Evolutionary conservation across 2,329 filamentous ascomycete species (phyloP), one percentile per base, ranked within the genome.

Genomic region (Sclerotinia trifoliorum): DNA sequence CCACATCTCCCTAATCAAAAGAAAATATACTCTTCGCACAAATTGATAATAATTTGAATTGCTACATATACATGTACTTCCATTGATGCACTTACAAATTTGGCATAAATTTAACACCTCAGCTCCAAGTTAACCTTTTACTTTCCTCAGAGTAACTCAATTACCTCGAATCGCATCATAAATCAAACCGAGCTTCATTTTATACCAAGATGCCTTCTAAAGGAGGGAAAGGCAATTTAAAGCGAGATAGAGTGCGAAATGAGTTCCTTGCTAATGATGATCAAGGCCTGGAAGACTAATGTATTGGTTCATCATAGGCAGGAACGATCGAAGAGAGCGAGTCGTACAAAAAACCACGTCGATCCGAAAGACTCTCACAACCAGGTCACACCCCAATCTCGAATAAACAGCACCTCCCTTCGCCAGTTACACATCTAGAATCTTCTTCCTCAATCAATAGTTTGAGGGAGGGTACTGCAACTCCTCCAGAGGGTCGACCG

Each of bases 341-440:
- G 52, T 65, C 67, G n/a, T 69, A 85, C 71, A 97, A 97, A 85
- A 96, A 96, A 79, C 88, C 90, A 69, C 90, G 94, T 71, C 88
- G 92, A 68, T 93, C 92, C 56, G 84, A 91, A 73, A 88, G 92
- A 71, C 81, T 93, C 70, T 88, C 86, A 46, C 76, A 79, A 77
- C 71, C 73, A 62, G 74, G 82, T 69, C 86, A 86, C 75, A 89
- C 88, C 11, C 87, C 89, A 68, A 78, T 90, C 74, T 82, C 83
- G 73, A 82, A 86, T 74, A 86, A 87, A 75, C 84, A 87, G 66
- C 90, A 92, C 71, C 85, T 96, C 24, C 94, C 93, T 17, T 95
- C 93, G 0, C 94, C 93, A 17, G 80, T 94, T 70, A 96, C 92
- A 1, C 83, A 91, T 39, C 82, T 87, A 74, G 86, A 86, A 57